phyloP scores from a whole-genome alignment of 768 basidiomycete genomes.

The Gautieria morchelliformis region DNA sequence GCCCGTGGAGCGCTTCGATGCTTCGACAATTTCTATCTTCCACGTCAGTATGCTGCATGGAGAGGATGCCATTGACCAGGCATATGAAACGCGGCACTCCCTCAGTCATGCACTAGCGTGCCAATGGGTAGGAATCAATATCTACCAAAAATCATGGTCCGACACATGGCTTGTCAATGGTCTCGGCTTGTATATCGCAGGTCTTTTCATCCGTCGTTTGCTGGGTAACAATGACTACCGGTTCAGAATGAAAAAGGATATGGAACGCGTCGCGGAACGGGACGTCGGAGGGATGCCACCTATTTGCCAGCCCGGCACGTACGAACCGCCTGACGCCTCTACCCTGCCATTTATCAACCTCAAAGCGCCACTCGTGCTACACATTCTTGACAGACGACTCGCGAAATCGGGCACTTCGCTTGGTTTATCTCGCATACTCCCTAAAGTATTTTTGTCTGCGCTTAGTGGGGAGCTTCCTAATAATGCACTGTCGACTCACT shows the following conservation, averaged over 20 bases:
- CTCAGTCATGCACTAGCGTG: constrained; percentile 84
- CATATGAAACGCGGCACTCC: constrained; percentile 78
- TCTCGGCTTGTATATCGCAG: constrained; percentile 81
- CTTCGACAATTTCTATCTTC: constrained; percentile 73
- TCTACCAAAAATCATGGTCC: constrained; percentile 85
- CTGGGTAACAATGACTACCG: constrained; percentile 97
- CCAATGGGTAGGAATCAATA: constrained; percentile 96
- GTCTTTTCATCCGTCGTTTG: constrained; percentile 75
- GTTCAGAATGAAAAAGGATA: constrained; percentile 91
- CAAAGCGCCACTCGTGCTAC: constrained; percentile 91
- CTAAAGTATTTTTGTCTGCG: constrained; percentile 89
- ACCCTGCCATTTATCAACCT: constrained; percentile 84
- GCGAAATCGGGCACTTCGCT: constrained; percentile 93
- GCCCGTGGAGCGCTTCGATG: constrained; percentile 71
- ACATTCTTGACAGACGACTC: constrained; percentile 88
- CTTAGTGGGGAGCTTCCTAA: constrained; percentile 83
- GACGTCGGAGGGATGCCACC: constrained; percentile 88
- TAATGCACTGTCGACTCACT: constrained; percentile 80
- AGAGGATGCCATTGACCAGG: constrained; percentile 86
- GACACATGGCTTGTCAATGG: constrained; percentile 98
- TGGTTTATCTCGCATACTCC: constrained; percentile 88
- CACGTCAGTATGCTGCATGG: constrained; percentile 78
- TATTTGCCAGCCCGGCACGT: constrained; percentile 80
- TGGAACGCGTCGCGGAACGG: constrained; percentile 80
- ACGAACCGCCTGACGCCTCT: constrained; percentile 76